Base-by-base conservation (phyloP, 768 basidiomycete species). In the Suillus weaverae region DNA sequence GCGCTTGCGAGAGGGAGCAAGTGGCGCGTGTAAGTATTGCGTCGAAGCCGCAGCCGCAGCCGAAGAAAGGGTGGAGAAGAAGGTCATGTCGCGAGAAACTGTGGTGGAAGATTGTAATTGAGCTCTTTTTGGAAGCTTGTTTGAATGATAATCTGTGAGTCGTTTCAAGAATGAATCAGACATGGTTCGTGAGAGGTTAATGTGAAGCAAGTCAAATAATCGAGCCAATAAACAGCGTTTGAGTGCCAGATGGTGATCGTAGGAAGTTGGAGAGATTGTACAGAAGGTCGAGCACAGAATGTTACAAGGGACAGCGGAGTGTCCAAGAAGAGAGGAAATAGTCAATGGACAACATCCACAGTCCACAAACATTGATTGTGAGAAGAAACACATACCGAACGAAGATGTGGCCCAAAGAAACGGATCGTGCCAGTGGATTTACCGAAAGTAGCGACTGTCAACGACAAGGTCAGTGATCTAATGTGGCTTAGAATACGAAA, bases 31-130 rank as follows among this genome's bases (percentile, higher is more conserved):
- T 79, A 86, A 71, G 79, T 82, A 75, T 69, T 81, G 74, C 77
- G 81, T 73, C 74, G 81, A 73, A 78, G 82, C 54, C 63, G 76
- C 69, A 74, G 81, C 73, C 74, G 81, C 73, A 78, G 82, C 54
- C 62, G 76, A 70, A 74, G 80, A 72, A 41, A 76, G 66, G 46
- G 78, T 69, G 14, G 78, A 76, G 71, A 86, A 86, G 72, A 85
- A 81, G 65, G 86, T 76, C 89, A 89, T 90, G 62, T 82, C 78
- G 71, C 72, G 76, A 60, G 73, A 71, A 48, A 44, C 43, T 63
- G 71, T 64, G 65, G 74, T 67, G 66, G 74, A 70, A 62, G 70
- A 68, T 69, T 65, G 63, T 64, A 71, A 70, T n/a, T 63, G 55
- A 66, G 76, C 71, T 75, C 77, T 78, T 76, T 80, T 83, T 71